phyloP scores from a whole-genome alignment of 1,284 basidiomycete genomes.

The Trametes versicolor region DNA sequence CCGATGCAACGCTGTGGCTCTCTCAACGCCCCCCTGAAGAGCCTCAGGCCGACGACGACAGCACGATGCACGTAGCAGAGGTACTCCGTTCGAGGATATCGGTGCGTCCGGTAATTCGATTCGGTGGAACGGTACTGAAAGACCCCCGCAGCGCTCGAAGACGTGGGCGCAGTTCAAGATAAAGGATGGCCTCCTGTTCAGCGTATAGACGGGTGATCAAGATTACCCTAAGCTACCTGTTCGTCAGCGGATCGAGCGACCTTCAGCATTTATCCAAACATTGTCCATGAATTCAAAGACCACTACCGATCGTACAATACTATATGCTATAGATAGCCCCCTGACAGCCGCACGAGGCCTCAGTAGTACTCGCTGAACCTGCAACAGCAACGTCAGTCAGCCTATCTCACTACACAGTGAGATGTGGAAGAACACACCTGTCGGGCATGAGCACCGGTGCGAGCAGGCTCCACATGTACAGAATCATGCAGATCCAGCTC shows the following conservation, averaged over 20 bases:
- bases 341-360: not conserved
- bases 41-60: conserved; percentile 14
- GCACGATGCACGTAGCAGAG: conserved; percentile 39
- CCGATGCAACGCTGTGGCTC: conserved; percentile 79
- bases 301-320: conserved; percentile 23
- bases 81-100: conserved; percentile 54
- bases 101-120: conserved; percentile 45
- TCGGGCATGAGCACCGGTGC: conserved; percentile 93
- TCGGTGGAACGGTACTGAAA: not conserved
- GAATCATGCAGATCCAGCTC: conserved; percentile 91
- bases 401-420: not conserved
- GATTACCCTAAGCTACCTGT: too few species aligned
- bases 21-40: conserved; percentile 36
- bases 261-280: not conserved
- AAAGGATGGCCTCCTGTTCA: conserved; percentile 29
- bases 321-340: conserved; percentile 10
- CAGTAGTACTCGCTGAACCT: conserved; percentile 39
- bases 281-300: not conserved
- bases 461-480: conserved; percentile 92
- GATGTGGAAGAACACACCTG: conserved; percentile 54
- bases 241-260: too few species aligned
- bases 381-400: not conserved
- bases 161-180: conserved; percentile 47
- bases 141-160: conserved; percentile 47
- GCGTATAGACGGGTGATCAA: not conserved